Evolutionary conservation across 805 yeast genomes (phyloP), one percentile per base, ranked within the genome.

Genomic region (Candida krabiensis): DNA sequence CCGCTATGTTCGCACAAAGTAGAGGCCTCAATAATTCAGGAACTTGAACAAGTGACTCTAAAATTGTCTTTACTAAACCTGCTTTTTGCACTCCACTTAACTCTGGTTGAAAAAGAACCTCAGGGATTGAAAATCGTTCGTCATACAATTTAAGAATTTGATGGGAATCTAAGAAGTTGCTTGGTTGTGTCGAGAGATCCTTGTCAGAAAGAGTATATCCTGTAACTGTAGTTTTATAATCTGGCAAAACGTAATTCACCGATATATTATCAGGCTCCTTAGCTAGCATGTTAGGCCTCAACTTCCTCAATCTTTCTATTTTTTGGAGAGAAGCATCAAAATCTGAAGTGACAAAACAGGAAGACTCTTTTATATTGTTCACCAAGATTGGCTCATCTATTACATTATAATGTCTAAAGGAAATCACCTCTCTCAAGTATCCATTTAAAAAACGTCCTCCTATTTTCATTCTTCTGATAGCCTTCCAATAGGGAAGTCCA

Each of bases 381-480:
- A 93, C 81, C 32, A 93, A 64, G 2, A 85, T 69, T 0, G 96
- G 83, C 61, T 95, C 99, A 44, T 93, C 96, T 56, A 87, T 80
- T 49, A 93, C 89, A 55, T 93, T 91, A 60, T 90, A 93, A 65
- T 93, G 93, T 37, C 97, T 71, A 56, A 85, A 93, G 2, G 96
- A 87, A 9, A 91, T 77, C 33, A 86, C 71, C 55, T 93, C 98
- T 46, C 89, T 73, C 36, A 95, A 61, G 34, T 83, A 77, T 3
- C 96, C 96, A 37, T 88, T 86, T 36, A 93, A 63, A 34, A 86
- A 69, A 40, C 86, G 74, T 0, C 99, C 99, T 0, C 93, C 99
- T 32, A 95, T 77, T 30, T 89, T 91, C 37, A 90, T 63, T 44
- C 86, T 81, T 44, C 77, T 75, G 2, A 88, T 79, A 0, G 89